These are phyloP conservation scores for Skeletonema grethae DNA, from an alignment of 108 stramenopile species.

Conservation along the genomic window DNA sequence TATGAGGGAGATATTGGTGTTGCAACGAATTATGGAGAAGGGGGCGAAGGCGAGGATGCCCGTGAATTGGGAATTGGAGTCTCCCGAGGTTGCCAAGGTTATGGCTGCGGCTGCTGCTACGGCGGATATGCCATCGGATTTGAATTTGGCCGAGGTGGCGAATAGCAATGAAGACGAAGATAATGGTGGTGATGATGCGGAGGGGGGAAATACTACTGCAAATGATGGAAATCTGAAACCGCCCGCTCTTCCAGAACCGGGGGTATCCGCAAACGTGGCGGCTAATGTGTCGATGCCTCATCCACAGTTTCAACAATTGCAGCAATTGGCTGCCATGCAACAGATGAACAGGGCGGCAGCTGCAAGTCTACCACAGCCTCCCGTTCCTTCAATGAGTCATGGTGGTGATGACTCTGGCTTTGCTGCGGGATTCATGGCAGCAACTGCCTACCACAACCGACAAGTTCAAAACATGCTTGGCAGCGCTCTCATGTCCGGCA, in stretches of 20 bases:
- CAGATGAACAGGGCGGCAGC: neutral
- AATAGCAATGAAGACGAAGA: neutral
- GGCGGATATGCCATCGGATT: neutral
- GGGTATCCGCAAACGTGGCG: neutral
- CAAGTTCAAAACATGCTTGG: constrained; percentile 48
- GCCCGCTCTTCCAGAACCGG: neutral
- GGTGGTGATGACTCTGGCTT: constrained; percentile 40
- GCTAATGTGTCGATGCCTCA: neutral
- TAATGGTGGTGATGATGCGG: neutral
- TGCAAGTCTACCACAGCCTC: neutral
- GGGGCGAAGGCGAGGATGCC: constrained; percentile 81
- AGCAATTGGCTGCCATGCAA: neutral
- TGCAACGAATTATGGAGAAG: constrained; percentile 54
- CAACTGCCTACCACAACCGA: constrained; percentile 43
- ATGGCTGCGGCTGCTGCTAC: neutral
- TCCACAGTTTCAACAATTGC: neutral
- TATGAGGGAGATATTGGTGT: constrained; percentile 53
- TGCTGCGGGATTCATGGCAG: constrained; percentile 70
- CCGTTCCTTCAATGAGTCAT: neutral
- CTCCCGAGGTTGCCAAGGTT: neutral
- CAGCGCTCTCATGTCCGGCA: constrained; percentile 18
- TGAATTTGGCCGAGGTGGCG: neutral
- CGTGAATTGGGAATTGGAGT: constrained; percentile 20
- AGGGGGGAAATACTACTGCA: neutral
- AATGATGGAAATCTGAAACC: constrained; percentile 19